Base-by-base conservation (phyloP, 768 basidiomycete genomes). In the Agrocybe pediades region DNA sequence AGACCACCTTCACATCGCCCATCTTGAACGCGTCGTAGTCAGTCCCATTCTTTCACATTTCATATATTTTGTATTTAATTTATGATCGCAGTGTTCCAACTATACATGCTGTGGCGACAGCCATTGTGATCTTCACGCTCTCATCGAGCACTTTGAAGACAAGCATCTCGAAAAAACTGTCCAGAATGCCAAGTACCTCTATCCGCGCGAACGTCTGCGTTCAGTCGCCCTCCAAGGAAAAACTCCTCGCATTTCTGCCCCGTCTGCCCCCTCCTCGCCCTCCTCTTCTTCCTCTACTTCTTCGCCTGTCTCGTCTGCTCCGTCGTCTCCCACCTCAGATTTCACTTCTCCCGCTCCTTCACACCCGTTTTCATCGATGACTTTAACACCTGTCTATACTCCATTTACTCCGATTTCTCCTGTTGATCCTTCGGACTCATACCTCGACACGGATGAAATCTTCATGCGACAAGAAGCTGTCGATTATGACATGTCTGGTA, bases 121-220 rank as follows among this genome's bases (percentile, higher is more conserved):
- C 55, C 79, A 92, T 16, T 68, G 66, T 39, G 74, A 75, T 55
- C 66, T 75, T 16, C 73, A 75, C 53, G 74, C 91, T 2, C 85
- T 96, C 6, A 79, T 96, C 2, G 92, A 95, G 68, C 94, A 96
- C 64, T 94, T 95, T 57, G 94, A 96, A 65, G 90, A 92, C 54
- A 84, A 86, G 39, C 94, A 96, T 65, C 79, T 90, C 65, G 84
- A 92, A 55, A 65, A 87, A 33, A 77, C 79, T 61, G 75, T 74
- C 33, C n/a, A n/a, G n/a, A 61, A 63, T 49, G 72, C 70, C 33
- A 71, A 68, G 40, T 69, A 65, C 2, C 55, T 72, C 42, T 71
- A 71, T 60, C 74, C 68, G 44, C 57, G 54, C 19, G 51, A 59
- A 29, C 49, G 58, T 13, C 50, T 55, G 16, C 43, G 42, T 24